phyloP scores from a whole-genome alignment of 2,329 filamentous ascomycete genomes.

The Aspergillus neotritici region DNA sequence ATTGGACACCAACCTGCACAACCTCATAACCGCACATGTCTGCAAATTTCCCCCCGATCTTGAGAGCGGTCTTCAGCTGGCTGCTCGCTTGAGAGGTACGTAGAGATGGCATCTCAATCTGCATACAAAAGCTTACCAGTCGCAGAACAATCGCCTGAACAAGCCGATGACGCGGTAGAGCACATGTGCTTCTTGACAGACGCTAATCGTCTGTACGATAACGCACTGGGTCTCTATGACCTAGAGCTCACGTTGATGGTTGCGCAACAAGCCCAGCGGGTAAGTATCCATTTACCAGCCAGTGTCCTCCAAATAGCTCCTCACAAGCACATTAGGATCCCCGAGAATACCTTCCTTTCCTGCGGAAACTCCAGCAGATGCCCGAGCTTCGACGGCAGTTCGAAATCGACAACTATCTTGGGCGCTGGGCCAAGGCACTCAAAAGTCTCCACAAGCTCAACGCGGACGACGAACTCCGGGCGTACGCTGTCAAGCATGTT shows the following conservation, averaged over 20 bases:
- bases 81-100: conserved; percentile 61
- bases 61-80: conserved; percentile 73
- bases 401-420: conserved; percentile 82
- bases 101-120: not conserved
- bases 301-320: not conserved
- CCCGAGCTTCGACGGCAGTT: conserved; percentile 66
- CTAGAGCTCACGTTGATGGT: conserved; percentile 84
- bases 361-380: conserved; percentile 77
- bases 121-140: conserved; percentile 12
- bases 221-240: conserved; percentile 84
- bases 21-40: conserved; percentile 88
- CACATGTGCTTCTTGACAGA: conserved; percentile 98
- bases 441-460: conserved; percentile 66
- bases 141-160: conserved; percentile 55
- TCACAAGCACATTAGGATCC: conserved; percentile 57
- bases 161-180: conserved; percentile 84
- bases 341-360: conserved; percentile 88
- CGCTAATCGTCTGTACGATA: conserved; percentile 84
- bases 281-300: conserved; percentile 17
- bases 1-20: conserved; percentile 67
- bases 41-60: conserved; percentile 90
- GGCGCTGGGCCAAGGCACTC: conserved; percentile 70
- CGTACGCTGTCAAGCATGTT: conserved; percentile 71
- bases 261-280: conserved; percentile 88
- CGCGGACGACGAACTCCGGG: conserved; percentile 69